A percentile compares a stretch with the other conserved stretches of the same genome.
Conservation (phyloP, 495 filamentous ascomycete genomes). For the Penicillium chermesinum region DNA sequence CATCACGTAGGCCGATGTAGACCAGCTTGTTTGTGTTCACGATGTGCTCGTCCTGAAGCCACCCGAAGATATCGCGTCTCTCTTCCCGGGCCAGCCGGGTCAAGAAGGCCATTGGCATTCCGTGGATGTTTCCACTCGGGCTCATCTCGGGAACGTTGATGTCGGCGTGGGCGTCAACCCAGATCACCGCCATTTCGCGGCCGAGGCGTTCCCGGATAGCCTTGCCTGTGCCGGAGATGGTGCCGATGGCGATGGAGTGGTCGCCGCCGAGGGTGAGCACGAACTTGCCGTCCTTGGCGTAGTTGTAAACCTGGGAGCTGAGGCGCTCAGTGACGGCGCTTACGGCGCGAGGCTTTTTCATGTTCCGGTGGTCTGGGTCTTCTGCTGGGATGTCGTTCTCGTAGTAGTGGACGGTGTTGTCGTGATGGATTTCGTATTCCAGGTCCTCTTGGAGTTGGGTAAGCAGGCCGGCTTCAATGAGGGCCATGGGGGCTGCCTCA, state of each 20-base stretch:
- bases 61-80: conserved; percentile 72
- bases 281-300: conserved; percentile 78
- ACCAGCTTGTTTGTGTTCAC: conserved; percentile 82
- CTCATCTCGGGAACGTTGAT: conserved; percentile 94
- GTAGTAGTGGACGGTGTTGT: conserved; percentile 80
- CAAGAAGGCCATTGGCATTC: conserved; percentile 94
- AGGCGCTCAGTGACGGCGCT: conserved; percentile 80
- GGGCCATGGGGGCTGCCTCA: conserved; percentile 84
- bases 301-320: conserved; percentile 77
- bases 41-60: conserved; percentile 63
- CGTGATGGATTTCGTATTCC: conserved; percentile 79
- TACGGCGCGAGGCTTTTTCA: conserved; percentile 90
- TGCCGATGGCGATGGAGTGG: conserved; percentile 94
- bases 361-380: conserved; percentile 69
- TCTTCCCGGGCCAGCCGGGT: conserved; percentile 76
- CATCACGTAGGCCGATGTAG: conserved; percentile 93
- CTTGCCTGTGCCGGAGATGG: conserved; percentile 75
- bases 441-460: conserved; percentile 78
- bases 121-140: conserved; percentile 90
- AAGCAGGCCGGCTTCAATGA: conserved; percentile 86
- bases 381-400: conserved; percentile 63
- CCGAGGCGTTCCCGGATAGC: conserved; percentile 78
- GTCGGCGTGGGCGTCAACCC: conserved; percentile 97
- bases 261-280: conserved; percentile 94
- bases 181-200: conserved; percentile 86